Base-by-base conservation (phyloP, 2,329 filamentous ascomycete species). In the Calonectria multiphialidica region DNA sequence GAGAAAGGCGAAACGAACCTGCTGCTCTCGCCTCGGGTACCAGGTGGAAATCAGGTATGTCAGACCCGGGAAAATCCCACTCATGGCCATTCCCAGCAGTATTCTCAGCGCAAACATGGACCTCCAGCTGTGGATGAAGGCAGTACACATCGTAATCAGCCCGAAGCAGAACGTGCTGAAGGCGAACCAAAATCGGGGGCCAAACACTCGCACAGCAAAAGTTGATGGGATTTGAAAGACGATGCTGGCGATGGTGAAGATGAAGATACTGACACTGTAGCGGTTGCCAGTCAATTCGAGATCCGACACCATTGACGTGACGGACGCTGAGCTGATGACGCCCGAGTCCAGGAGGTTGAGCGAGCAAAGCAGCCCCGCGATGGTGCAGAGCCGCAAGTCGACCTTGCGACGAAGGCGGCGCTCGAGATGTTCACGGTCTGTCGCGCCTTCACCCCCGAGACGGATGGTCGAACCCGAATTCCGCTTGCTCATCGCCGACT, bases 201-300 rank as follows among this genome's bases (percentile, higher is more conserved):
- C 65, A 45, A 61, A 49, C 23, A 35, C 53, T n/a, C 65, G 53
- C 10, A 68, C 65, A 1, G 65, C 65, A 3, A 68, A 53, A 0
- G 65, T 61, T 15, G 65, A 68, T 4, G 65, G 65, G 15, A 68
- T 13, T 7, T 68, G 65, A 23, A 68, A 68, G 21, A 33, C 65
- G 30, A 68, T 68, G 55, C 65, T 61, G 21, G 65, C 21, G 16
- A 68, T 61, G 53, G 65, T 68, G 40, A 68, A 68, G 53, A 68
- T 68, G 42, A 68, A 68, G 65, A 68, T 68, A 53, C 65, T 68
- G 16, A 68, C 65, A 42, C 65, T 68, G 30, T 68, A 68, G 4
- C 65, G 65, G 53, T 68, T 61, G 37, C 65, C 65, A 2, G 53
- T 61, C 30, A 68, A 42, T 1, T 49, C 65, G 9, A 68, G 65